Base-by-base conservation (phyloP, 768 basidiomycete genomes). In the Dioszegia aurantiaca region DNA sequence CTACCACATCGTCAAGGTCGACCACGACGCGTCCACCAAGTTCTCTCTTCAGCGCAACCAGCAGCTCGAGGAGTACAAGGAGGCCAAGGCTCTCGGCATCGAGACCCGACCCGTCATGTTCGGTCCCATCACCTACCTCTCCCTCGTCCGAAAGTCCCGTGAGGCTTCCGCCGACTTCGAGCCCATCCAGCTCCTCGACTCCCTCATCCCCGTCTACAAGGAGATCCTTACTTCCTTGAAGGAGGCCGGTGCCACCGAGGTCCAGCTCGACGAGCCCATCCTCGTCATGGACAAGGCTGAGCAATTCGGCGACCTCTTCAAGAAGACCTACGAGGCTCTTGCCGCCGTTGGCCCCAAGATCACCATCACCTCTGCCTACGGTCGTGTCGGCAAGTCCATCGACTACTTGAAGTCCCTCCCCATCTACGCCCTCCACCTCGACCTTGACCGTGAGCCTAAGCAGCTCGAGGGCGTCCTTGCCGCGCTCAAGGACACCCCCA, bases 1-100 rank as follows among this genome's bases (percentile, higher is more conserved):
- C 85, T 98, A 95, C 82, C 93, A 98, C 82, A 93, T 86, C 75
- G 92, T 98, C 78, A 95, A 98, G 59, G 93, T 93, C 56, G 95
- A 95, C 80, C 85, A 95, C 79, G 89, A 89, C 9, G 87, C 89
- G 53, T 81, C 83, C 70, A 88, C 87, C 28, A 86, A 94, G 65
- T 97, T 98, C 85, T 91, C 94, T 80, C 82, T 99, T 76, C 84
- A 87, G 81, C 86, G 86, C 81, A 94, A 94, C 87, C 95, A 97
- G 83, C 85, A 88, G 45, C 84, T 98, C 60, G 86, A 87, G 70
- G 90, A 95, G 77, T 98, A 84, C 82, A 85, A 87, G 64, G 95
- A 99, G 81, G 95, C 95, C 57, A 86, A 94, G 82, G 87, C 81
- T 42, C 83, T 84, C 63, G 95, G 95, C 63, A 80, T 97, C 75